Percentiles rank a stretch among this genome's conserved stretches.
These are phyloP conservation scores for Taphrina deformans DNA, from an alignment of 1,139 yeast genomes.

Conservation along the genomic window DNA sequence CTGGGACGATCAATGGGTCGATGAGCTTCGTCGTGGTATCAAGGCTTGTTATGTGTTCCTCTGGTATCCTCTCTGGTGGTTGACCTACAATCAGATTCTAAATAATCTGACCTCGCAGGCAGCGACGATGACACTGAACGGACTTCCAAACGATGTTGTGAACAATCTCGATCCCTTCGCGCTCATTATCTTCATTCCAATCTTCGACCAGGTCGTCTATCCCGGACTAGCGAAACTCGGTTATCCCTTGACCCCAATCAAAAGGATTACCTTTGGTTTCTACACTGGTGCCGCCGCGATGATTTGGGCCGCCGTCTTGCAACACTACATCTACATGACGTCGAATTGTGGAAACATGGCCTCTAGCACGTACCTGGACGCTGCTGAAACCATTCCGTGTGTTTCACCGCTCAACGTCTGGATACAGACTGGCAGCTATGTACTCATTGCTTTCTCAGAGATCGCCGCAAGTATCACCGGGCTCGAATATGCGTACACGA, in stretches of 20 bases:
- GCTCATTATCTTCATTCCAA: conserved; percentile 62
- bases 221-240: conserved; percentile 58
- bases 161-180: conserved; percentile 65
- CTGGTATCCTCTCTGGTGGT: conserved; percentile 66
- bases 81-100: conserved; percentile 66
- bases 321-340: conserved; percentile 63
- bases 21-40: conserved; percentile 60
- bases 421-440: conserved; percentile 62
- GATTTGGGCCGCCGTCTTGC: conserved; percentile 80
- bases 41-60: conserved; percentile 65
- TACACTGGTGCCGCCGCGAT: conserved; percentile 67
- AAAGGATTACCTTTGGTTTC: conserved; percentile 76
- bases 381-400: conserved; percentile 50
- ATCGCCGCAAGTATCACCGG: conserved; percentile 68
- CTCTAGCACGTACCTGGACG: conserved; percentile 44
- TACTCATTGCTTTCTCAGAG: conserved; percentile 62
- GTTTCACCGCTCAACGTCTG: conserved; percentile 54
- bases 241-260: conserved; percentile 54
- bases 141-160: conserved; percentile 66
- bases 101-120: conserved; percentile 67
- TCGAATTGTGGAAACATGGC: conserved; percentile 78
- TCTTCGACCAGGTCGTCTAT: conserved; percentile 56
- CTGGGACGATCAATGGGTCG: conserved; percentile 64
- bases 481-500: conserved; percentile 63
- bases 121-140: conserved; percentile 63